These are phyloP conservation scores for Cyclotella kingstonii DNA, from an alignment of 108 stramenopile genomes.

Conservation along the genomic window DNA sequence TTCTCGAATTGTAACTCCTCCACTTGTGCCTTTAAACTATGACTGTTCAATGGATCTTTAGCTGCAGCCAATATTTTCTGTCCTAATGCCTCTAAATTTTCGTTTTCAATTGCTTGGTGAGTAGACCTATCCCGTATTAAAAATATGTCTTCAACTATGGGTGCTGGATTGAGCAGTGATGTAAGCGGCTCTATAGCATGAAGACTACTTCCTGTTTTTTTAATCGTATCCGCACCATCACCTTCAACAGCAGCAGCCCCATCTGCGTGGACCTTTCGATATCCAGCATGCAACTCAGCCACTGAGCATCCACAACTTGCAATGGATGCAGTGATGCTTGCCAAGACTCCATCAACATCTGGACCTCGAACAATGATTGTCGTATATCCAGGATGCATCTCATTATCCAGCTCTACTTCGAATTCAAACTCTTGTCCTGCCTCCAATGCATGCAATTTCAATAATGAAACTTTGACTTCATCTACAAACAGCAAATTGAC, in stretches of 20 bases:
- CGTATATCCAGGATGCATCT: conserved; percentile 46
- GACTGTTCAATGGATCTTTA: conserved; percentile 47
- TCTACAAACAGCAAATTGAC: conserved; percentile 66
- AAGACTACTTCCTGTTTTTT: neutral
- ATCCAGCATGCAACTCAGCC: conserved; percentile 58
- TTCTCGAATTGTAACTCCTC: conserved; percentile 55
- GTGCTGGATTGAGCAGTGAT: conserved; percentile 6
- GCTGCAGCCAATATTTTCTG: conserved; percentile 51
- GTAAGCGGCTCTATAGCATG: conserved; percentile 1
- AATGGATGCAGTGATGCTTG: conserved; percentile 58
- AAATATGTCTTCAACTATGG: conserved; percentile 54
- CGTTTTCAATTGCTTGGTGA: conserved; percentile 53
- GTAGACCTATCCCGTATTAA: conserved; percentile 50
- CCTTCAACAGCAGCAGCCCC: neutral
- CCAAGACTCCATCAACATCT: conserved; percentile 70
- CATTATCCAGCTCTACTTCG: conserved; percentile 63
- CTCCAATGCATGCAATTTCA: conserved; percentile 61
- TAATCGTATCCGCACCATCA: neutral
- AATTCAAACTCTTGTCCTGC: conserved; percentile 66
- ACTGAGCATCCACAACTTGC: conserved; percentile 52
- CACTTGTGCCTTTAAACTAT: conserved; percentile 48
- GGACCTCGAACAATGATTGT: conserved; percentile 59
- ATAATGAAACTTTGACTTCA: conserved; percentile 35
- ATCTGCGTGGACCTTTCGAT: neutral
- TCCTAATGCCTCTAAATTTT: conserved; percentile 55